phyloP scores from a whole-genome alignment of 805 yeast genomes.

The Saccharomycopsis fermentans region DNA sequence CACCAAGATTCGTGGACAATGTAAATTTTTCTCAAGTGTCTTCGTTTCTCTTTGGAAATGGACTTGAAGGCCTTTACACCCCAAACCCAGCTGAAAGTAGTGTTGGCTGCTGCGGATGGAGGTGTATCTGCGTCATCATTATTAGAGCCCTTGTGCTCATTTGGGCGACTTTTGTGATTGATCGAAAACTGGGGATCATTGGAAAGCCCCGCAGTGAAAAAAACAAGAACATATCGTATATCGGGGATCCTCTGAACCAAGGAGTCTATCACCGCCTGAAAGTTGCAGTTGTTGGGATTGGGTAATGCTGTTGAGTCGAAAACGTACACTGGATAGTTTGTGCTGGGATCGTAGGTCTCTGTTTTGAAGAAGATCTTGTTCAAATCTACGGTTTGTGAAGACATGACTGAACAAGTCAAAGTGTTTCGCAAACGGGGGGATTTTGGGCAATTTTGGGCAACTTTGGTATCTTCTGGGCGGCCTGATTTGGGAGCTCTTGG shows the following conservation, averaged over 20 bases:
- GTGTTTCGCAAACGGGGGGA: too few species aligned
- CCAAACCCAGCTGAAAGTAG: slow-evolving; percentile 46
- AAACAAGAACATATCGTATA: slow-evolving; percentile 53
- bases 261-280: slow-evolving; percentile 45
- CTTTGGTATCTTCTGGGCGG: too few species aligned
- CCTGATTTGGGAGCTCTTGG: too few species aligned
- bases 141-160: not conserved
- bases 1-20: slow-evolving; percentile 91
- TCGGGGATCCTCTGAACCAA: slow-evolving; percentile 50
- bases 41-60: slow-evolving; percentile 46
- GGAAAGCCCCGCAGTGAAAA: slow-evolving; percentile 77
- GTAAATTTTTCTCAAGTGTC: slow-evolving; percentile 50
- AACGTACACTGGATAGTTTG: slow-evolving; percentile 63
- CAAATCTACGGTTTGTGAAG: slow-evolving; percentile 19
- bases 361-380: slow-evolving; percentile 47
- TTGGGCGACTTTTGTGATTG: not conserved
- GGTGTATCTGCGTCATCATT: not conserved
- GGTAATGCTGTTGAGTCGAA: slow-evolving; percentile 81
- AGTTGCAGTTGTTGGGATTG: slow-evolving; percentile 33
- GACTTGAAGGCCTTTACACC: slow-evolving; percentile 49
- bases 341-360: slow-evolving; percentile 52
- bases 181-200: slow-evolving; percentile 20
- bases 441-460: too few species aligned
- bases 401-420: not conserved
- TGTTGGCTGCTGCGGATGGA: not conserved